A percentile compares a stretch with the other conserved stretches of the same genome.
Evolutionary conservation across 2,329 filamentous ascomycete species (phyloP).

Genomic region (Fonsecaea monophora): DNA sequence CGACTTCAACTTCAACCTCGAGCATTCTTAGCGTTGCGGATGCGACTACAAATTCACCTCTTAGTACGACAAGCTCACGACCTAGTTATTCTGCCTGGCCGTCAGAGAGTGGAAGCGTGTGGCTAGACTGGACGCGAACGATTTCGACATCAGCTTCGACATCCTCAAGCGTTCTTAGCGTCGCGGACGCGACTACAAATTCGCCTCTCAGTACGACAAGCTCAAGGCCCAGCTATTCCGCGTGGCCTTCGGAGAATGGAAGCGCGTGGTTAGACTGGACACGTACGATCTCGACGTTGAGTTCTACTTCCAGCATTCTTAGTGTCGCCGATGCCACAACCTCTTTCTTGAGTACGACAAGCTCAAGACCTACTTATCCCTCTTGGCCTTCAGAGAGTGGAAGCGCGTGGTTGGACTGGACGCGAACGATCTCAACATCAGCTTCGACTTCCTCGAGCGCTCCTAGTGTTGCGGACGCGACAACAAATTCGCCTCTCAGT

Average conservation of each 20-base stretch:
- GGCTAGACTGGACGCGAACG: too few relatives aligned
- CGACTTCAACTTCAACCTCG: background rate
- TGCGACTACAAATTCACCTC: too few relatives aligned
- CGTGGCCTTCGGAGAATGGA: conserved; percentile 13
- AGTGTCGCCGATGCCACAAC: conserved; percentile 9
- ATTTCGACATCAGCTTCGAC: background rate
- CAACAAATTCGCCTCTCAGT: background rate
- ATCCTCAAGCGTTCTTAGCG: background rate
- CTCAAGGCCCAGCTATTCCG: background rate
- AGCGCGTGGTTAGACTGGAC: conserved; percentile 20
- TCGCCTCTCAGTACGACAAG: background rate
- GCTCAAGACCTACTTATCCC: background rate
- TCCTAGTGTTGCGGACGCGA: conserved; percentile 6
- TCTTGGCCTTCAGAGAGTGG: conserved; percentile 12
- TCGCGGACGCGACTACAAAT: background rate
- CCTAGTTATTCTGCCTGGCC: too few relatives aligned
- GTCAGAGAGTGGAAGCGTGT: too few relatives aligned
- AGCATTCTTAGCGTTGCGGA: too few relatives aligned
- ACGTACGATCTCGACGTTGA: background rate
- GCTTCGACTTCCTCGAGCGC: background rate
- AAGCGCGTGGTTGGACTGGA: conserved; percentile 20
- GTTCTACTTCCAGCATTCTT: background rate
- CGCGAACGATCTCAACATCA: background rate
- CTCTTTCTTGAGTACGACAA: background rate
- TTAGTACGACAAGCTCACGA: too few relatives aligned